phyloP scores from a whole-genome alignment of 2,329 filamentous ascomycete species.

The Penicillium janthinellum region DNA sequence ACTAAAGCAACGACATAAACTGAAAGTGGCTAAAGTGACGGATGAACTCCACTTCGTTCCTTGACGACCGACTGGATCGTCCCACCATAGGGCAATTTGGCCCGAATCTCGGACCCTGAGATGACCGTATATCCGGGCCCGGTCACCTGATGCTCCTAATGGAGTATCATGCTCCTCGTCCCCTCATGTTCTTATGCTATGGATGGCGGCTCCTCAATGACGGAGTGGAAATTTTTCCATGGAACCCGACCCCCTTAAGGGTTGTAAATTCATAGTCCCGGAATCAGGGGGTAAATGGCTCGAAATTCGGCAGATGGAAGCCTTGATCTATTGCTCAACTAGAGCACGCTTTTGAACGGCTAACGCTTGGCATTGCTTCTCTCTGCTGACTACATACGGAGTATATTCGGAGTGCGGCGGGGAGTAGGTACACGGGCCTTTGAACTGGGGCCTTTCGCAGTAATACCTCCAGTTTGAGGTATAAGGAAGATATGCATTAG shows the following conservation, averaged over 20 bases:
- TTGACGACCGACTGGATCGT: constrained; percentile 5
- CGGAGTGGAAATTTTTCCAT: not conserved
- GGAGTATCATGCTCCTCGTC: constrained; percentile 16
- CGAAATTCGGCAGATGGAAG: not conserved
- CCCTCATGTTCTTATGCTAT: no score
- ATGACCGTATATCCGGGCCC: constrained; percentile 18
- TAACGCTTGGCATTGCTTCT: constrained; percentile 19
- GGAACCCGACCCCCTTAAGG: no score
- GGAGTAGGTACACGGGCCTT: not conserved
- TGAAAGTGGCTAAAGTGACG: not conserved
- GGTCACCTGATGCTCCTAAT: constrained; percentile 19
- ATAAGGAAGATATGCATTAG: not conserved
- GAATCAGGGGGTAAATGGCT: not conserved
- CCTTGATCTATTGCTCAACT: not conserved
- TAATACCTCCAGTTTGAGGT: not conserved
- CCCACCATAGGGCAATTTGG: constrained; percentile 11
- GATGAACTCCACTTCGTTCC: not conserved
- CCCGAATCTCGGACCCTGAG: constrained; percentile 5
- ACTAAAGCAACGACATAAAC: not conserved
- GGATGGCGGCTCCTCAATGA: no score
- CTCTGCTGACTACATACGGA: not conserved
- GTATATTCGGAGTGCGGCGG: not conserved
- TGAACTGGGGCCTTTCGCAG: not conserved
- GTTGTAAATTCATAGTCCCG: no score
- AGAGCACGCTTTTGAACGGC: constrained; percentile 3